Base-by-base conservation (phyloP, 2,329 filamentous ascomycete species). In the Penicillium hesseltinei region DNA sequence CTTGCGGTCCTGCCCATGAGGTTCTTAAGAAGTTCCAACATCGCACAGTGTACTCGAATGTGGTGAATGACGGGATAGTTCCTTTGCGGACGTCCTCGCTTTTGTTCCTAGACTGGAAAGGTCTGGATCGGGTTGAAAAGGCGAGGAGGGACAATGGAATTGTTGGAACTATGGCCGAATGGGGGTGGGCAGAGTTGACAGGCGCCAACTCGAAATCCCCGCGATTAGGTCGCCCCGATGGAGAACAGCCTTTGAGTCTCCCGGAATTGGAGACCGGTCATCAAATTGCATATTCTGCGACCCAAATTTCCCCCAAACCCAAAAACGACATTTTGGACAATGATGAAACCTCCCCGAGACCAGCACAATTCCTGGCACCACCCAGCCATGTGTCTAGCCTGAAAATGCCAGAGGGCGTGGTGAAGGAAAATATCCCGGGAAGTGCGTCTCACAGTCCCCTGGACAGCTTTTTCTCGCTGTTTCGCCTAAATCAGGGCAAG, bases 1-100 rank as follows among this genome's bases (percentile, higher is more conserved):
- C 94, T 0, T 96, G 91, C 8, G 93, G 93, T 0, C 92, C 93
- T 17, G 94, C 93, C 7, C 92, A 97, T 73, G 84, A 86, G 54
- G 93, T 92, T 1, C 77, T 97, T 40, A 88, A 89, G 70, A 91
- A 90, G 75, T 97, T 97, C 73, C 82, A 91, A 23, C 96, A 95
- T 71, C 83, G 93, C 17, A 97, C 94, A 0, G 82, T 97, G 1
- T 97, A 97, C 73, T 96, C 92, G 2, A 97, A 97, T 68, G 92
- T 97, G 13, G 93, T 97, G 65, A 97, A 97, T 69, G 93, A 97
- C 75, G 93, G 92, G 3, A 97, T 99, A 65, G 94, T 99, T 5
- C 94, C 94, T 3, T 78, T 99, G 35, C 86, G 94, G 23, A 99
- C 94, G 5, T 97, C 93, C 62, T 99, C 93, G 73, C 80, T 99